Conservation (phyloP, 345 rosid genomes). For the Gossypium anomalum region DNA sequence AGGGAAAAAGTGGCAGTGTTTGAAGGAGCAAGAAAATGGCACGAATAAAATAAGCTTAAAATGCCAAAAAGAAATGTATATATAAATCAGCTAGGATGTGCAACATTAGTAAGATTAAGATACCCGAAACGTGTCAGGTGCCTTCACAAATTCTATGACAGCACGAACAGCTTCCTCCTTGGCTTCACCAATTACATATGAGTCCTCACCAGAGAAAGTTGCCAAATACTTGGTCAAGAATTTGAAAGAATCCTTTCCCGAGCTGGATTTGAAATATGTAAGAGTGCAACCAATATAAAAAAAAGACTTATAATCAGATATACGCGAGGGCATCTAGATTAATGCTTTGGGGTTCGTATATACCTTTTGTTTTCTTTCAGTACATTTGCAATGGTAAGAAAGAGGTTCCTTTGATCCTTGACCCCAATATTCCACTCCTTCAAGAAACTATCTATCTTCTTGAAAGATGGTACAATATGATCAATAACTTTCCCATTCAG, state of each 20-base stretch:
- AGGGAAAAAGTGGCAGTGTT: not conserved
- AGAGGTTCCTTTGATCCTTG: slow-evolving; percentile 81
- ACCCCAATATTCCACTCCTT: slow-evolving; percentile 88
- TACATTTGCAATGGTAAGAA: slow-evolving; percentile 61
- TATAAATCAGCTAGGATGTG: not conserved
- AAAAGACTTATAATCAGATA: not conserved
- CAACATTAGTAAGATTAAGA: not conserved
- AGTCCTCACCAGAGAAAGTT: slow-evolving; percentile 78
- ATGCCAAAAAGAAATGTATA: not conserved
- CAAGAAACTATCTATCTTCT: slow-evolving; percentile 76
- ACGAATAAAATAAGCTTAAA: not conserved
- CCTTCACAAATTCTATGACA: slow-evolving; percentile 77
- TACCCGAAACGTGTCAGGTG: slow-evolving; percentile 91
- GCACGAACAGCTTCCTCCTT: slow-evolving; percentile 87
- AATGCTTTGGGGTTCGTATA: not conserved
- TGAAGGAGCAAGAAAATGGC: not conserved
- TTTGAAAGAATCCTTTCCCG: slow-evolving; percentile 61
- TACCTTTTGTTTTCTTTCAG: slow-evolving; percentile 82
- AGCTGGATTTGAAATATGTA: slow-evolving; percentile 35
- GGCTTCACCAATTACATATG: slow-evolving; percentile 54
- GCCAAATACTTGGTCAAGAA: slow-evolving; percentile 80
- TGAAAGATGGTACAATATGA: slow-evolving; percentile 62
- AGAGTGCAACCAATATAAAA: not conserved
- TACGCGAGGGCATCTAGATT: not conserved
- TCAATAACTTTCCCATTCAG: slow-evolving; percentile 76